Percentiles rank a stretch among this genome's conserved stretches.
phyloP scores from a whole-genome alignment of 441 rosid species.

The Biscutella laevigata region DNA sequence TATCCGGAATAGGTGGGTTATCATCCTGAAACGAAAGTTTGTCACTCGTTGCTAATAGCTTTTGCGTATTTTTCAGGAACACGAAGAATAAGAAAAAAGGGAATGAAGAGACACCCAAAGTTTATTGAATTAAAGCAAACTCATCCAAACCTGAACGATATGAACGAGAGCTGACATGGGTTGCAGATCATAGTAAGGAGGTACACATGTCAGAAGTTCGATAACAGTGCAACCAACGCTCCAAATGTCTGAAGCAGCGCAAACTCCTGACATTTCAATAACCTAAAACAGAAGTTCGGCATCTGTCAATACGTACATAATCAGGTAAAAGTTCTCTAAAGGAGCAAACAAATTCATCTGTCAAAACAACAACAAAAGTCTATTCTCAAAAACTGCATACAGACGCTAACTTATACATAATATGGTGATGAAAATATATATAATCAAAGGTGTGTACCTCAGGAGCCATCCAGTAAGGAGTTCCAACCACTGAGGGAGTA shows the following conservation, averaged over 20 bases:
- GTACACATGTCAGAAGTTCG: conserved; percentile 93
- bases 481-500: conserved; percentile 98
- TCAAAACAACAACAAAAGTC: neutral
- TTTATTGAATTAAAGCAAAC: conserved; percentile 11
- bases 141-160: conserved; percentile 84
- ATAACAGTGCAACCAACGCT: conserved; percentile 99
- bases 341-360: neutral
- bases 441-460: conserved; percentile 52
- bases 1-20: conserved; percentile 95
- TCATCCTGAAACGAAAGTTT: conserved; percentile 50
- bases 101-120: neutral
- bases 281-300: conserved; percentile 49
- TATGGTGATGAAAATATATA: neutral
- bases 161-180: conserved; percentile 99
- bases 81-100: too few relatives aligned
- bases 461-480: conserved; percentile 99
- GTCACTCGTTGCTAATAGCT: neutral
- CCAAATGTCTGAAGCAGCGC: conserved; percentile 99
- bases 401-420: neutral
- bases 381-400: neutral
- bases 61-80: too few relatives aligned
- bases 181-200: conserved; percentile 97
- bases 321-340: too few relatives aligned
- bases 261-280: conserved; percentile 99
- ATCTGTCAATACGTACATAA: conserved; percentile 17